Evolutionary conservation across 1,284 basidiomycete genomes (phyloP), one percentile per base, ranked within the genome.

Genomic region (Ceratobasidium sp.): DNA sequence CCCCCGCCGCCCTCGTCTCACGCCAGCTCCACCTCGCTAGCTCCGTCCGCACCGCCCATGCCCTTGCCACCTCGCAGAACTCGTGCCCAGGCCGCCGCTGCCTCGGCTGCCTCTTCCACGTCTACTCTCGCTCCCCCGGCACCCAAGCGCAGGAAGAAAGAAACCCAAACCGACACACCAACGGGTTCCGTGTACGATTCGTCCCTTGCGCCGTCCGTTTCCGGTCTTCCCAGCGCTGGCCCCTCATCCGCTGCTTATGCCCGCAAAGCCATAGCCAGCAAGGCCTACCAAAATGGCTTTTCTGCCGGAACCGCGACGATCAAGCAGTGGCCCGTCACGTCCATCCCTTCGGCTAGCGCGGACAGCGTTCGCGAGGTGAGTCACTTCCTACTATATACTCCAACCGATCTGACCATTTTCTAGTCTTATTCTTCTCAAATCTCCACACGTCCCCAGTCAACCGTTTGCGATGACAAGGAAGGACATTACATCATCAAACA

Each of bases 401-500:
- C 40, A 1, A 11, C 40, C 52, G 22, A 1, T 22, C 52, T 54
- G n/a, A 22, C 22, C 52, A 7, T 22, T 25, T 34, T n/a, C n/a
- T 49, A 66, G 22, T 69, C 51, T n/a, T 40, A 66, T 37, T 67
- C 76, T 2, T 80, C 80, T 32, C 80, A 81, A 54, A 75, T 78
- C 49, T 80, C 80, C 11, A 78, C 76, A 61, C 77, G 59, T 86
- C 88, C 75, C 86, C 78, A 77, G 40, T 73, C 69, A n/a, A 67
- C 77, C 49, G 75, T 64, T 13, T 97, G 95, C 85, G 95, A 97
- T 83, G 95, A 97, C 86, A 93, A 96, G 84, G 95, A 97, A 83
- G 95, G 95, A 32, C 96, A 97, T 85, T 97, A 97, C 83, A 95
- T 97, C 82, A 93, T 97, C 83, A 91, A 92, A 78, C 91, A 92